These are phyloP conservation scores for Pyrus pyrifolia DNA, from an alignment of 306 rosid genomes.

Conservation along the genomic window DNA sequence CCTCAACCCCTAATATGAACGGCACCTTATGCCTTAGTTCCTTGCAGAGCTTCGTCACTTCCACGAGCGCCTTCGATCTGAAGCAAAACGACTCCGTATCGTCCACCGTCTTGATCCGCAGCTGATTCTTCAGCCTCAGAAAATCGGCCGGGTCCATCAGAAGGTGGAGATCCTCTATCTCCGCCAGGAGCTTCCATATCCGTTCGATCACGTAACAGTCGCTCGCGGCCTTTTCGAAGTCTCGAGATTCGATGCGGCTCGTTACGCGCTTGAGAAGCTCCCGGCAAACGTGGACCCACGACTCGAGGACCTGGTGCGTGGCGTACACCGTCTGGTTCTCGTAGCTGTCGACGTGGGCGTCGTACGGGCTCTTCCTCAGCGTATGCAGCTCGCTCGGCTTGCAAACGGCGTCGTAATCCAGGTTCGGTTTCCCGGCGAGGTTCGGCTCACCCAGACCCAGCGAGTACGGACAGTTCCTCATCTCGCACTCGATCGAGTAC, in stretches of 20 bases:
- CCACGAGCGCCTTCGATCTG: slow-evolving; percentile 62
- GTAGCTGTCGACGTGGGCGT: slow-evolving; percentile 29
- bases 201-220: slow-evolving; percentile 58
- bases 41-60: slow-evolving; percentile 47
- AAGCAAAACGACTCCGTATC: slow-evolving; percentile 72
- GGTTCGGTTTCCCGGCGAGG: slow-evolving; percentile 47
- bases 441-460: slow-evolving; percentile 78
- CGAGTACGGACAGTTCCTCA: slow-evolving; percentile 67
- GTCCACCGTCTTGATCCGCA: slow-evolving; percentile 19
- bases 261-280: slow-evolving; percentile 38
- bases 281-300: slow-evolving; percentile 45
- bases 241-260: slow-evolving; percentile 26
- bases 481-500: slow-evolving; percentile 52
- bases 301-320: slow-evolving; percentile 72
- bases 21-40: slow-evolving; percentile 74
- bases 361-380: slow-evolving; percentile 40
- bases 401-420: slow-evolving; percentile 76
- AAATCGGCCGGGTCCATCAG: slow-evolving; percentile 88
- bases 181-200: slow-evolving; percentile 71
- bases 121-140: slow-evolving; percentile 51
- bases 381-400: slow-evolving; percentile 54
- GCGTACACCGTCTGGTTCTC: slow-evolving; percentile 73
- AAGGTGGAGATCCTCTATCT: slow-evolving; percentile 62
- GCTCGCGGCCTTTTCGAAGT: slow-evolving; percentile 46
- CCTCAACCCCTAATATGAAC: slow-evolving; percentile 64